Evolutionary conservation across 805 yeast species (phyloP), one percentile per base, ranked within the genome.

Genomic region (Ogataea henricii): DNA sequence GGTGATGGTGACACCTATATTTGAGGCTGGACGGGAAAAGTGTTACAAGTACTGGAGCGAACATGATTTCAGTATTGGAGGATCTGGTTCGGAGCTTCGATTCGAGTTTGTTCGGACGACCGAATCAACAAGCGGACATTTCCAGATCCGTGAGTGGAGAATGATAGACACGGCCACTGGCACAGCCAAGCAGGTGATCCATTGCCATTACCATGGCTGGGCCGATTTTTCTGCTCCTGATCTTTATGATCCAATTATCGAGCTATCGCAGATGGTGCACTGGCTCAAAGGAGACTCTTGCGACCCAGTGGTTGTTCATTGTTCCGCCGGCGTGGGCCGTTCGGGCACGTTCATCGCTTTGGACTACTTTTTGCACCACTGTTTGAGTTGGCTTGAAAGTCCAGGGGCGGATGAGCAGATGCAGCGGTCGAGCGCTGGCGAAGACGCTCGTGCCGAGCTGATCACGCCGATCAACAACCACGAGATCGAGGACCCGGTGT

Each of bases 1-100:
- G 9, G 80, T 85, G 13, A 87, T 86, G 92, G 77, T 87, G 32
- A 86, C 95, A 0, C 89, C 94, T 0, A 65, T 88, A 25, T 55
- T 51, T 12, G 82, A 77, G 52, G 53, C 58, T 9, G 68, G 68
- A 2, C 53, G 66, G 27, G 64, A 63, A 18, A 77, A 77, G 55
- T 77, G 81, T 51, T 53, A 49, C 48, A 58, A 60, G 40, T 74
- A 74, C 57, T 74, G 79, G 77, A 52, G 59, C 3, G 56, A 48
- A 3, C 42, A 38, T 7, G 47, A 46, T 21, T 49, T 52, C 32
- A 6, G 8, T 20, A 20, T 39, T 3, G 14, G 25, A 4, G 21
- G 50, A 12, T 41, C 49, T 8, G 37, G 26, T 2, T 22, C 46
- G 27, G 45, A 35, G 14, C 22, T 59, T 34, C 34, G 7, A 12